Percentiles rank a stretch among this genome's conserved stretches.
Evolutionary conservation across 164 flowering plant species (phyloP).

Genomic region (Annona cherimola): DNA sequence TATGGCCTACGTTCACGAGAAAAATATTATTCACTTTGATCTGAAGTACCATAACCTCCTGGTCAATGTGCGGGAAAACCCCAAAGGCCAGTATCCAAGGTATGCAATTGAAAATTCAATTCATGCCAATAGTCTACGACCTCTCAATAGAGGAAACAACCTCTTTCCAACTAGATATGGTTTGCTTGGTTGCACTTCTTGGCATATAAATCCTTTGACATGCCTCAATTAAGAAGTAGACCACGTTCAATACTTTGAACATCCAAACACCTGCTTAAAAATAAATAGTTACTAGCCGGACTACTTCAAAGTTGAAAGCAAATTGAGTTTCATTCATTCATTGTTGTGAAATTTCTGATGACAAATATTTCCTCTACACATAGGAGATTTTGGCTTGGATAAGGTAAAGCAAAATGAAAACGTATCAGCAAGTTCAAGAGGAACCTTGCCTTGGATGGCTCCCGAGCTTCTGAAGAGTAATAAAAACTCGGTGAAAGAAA

Average conservation of each 20-base stretch:
- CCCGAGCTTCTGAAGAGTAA: conserved; percentile 29
- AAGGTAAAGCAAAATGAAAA: conserved; percentile 27
- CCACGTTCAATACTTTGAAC: background rate
- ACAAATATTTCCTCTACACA: too few relatives aligned
- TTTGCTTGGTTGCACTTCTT: background rate
- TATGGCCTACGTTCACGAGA: conserved; percentile 47
- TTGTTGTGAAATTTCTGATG: too few relatives aligned
- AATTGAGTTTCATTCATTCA: too few relatives aligned
- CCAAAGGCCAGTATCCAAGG: conserved; percentile 48
- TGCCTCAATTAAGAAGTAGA: background rate
- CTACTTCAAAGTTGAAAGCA: too few relatives aligned
- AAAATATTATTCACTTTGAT: conserved; percentile 48
- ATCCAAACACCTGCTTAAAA: background rate
- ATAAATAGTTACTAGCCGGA: background rate
- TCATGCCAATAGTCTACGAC: background rate
- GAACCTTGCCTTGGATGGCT: conserved; percentile 55
- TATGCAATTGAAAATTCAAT: conserved; percentile 3
- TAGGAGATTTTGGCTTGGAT: too few relatives aligned
- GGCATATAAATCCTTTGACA: background rate
- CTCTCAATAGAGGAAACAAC: background rate
- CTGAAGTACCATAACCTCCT: conserved; percentile 43
- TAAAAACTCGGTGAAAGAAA: conserved; percentile 33
- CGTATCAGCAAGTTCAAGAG: conserved; percentile 35
- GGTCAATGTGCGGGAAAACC: conserved; percentile 47
- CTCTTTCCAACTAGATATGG: background rate